Evolutionary conservation across 352 stramenopile genomes (phyloP), one percentile per base, ranked within the genome.

Genomic region (Phytophthora podocarpi): DNA sequence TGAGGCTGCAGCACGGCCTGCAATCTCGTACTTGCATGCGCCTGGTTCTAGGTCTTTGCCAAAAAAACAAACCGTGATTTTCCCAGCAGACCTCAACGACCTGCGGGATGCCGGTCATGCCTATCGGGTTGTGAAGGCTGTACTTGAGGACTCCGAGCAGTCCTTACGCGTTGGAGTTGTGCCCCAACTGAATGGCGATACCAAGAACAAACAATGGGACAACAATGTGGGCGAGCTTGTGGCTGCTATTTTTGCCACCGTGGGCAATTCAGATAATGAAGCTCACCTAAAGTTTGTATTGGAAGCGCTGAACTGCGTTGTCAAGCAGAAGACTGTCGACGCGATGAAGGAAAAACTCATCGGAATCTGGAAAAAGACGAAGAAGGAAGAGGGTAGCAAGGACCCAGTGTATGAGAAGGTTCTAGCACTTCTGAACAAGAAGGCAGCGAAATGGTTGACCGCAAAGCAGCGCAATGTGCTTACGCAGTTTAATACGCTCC

Each of bases 21-120:
- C 85, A 36, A 74, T 91, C 6, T 72, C 71, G 26, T 91, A 89
- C 47, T 54, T 91, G 13, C 82, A 93, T 61, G 77, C 78, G 5
- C 48, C 64, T 37, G 60, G 58, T 1, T 88, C 85, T 5, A 62
- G 79, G 10, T 28, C 59, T 18, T 31, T 78, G 1, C 70, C 85
- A 0, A 93, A 93, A 65, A 91, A 90, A 59, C 80, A 93, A 31
- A 88, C 82, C 0, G 35, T 93, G 24, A 74, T 93, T 24, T 87
- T 91, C 26, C 64, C 64, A 23, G 78, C 55, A 1, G 67, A 91
- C 58, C 59, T 93, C 3, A 73, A 72, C 20, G 59, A 90, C 51
- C 67, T 53, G 18, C 65, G 70, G 9, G 73, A 90, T 45, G 82
- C 80, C 26, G 69, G 52, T n/a, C 77, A 91, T 65, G 77, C 73